Base-by-base conservation (phyloP, 2,329 filamentous ascomycete species). In the Exophiala oligosperma region DNA sequence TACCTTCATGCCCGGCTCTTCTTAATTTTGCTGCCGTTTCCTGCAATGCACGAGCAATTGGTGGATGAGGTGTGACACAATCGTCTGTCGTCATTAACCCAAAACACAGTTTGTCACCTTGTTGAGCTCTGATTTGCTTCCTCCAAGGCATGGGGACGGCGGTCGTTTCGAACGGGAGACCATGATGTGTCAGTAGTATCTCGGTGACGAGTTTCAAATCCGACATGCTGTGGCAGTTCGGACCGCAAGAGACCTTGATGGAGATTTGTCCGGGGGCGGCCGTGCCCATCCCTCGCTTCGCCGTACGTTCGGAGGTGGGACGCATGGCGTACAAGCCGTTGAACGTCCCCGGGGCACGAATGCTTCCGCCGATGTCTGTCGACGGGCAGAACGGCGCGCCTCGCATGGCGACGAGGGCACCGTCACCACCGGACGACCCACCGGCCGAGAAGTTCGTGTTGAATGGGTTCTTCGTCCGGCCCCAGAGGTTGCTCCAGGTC, bases 41-140 rank as follows among this genome's bases (percentile, higher is more conserved):
- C 2, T 72, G 69, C 5, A 90, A 69, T 1, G 84, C 65, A 5
- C 71, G 72, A 0, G 76, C 72, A 2, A 90, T 78, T 0, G 87
- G 87, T 2, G 88, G 87, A 52, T 89, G 88, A 0, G 88, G 87
- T 12, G 54, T 76, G 2, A 88, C 85, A 51, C 85, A 76, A 11
- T 80, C 83, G 68, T 90, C 88, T 69, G 86, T 76, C 79, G 81
- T 84, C 71, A 89, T 76, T 29, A 90, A 79, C 2, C 76, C 87
- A 54, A 90, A 74, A 37, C 74, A 80, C n/a, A 89, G 69, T 40
- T 63, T 65, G 17, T 17, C 17, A 17, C 40, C 40, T 14, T 53
- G 70, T 69, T 11, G 50, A 11, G 48, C 35, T 3, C 46, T 8
- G 6, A 43, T 28, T 5, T 61, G 28, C 8, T 64, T 35, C 9